Percentiles rank a stretch among this genome's conserved stretches.
These are phyloP conservation scores for Combretum micranthum DNA, from an alignment of 345 rosid genomes.

Conservation along the genomic window DNA sequence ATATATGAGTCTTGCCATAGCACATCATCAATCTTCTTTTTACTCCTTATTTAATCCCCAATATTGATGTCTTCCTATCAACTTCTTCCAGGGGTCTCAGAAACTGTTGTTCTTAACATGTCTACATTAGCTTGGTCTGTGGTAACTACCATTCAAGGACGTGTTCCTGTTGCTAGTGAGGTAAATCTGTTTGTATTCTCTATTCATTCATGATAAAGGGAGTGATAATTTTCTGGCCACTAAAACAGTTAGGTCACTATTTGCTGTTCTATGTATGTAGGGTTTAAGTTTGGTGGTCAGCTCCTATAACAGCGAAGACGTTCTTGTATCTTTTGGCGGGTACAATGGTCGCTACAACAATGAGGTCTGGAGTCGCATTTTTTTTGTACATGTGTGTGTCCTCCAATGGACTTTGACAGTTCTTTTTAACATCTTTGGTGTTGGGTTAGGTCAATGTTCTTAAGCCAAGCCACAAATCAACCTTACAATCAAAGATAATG, in stretches of 20 bases:
- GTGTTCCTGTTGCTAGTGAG: slow-evolving; percentile 97
- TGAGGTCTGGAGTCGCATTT: slow-evolving; percentile 48
- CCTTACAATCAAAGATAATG: slow-evolving; percentile 58
- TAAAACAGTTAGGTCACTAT: slow-evolving; percentile 2
- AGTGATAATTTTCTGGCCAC: background rate
- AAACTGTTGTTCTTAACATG: slow-evolving; percentile 92
- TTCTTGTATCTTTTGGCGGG: slow-evolving; percentile 91
- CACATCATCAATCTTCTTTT: background rate
- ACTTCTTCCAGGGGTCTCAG: slow-evolving; percentile 70
- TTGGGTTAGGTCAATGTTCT: slow-evolving; percentile 68
- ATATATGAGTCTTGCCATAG: too few species aligned
- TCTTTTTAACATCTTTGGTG: slow-evolving; percentile 16
- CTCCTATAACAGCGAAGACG: slow-evolving; percentile 74
- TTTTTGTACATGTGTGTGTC: background rate
- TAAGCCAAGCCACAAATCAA: slow-evolving; percentile 91
- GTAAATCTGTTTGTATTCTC: slow-evolving; percentile 10
- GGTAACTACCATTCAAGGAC: slow-evolving; percentile 79
- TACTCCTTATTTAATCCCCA: background rate
- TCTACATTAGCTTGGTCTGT: slow-evolving; percentile 92
- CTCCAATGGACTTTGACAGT: slow-evolving; percentile 1
- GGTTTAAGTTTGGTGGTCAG: slow-evolving; percentile 90
- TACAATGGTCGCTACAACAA: slow-evolving; percentile 92
- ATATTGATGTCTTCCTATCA: slow-evolving; percentile 7
- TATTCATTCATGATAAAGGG: background rate
- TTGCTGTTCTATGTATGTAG: slow-evolving; percentile 29